Evolutionary conservation across 176 grass and related monocot genomes (phyloP).

Genomic region (Aechmea fasciata): DNA sequence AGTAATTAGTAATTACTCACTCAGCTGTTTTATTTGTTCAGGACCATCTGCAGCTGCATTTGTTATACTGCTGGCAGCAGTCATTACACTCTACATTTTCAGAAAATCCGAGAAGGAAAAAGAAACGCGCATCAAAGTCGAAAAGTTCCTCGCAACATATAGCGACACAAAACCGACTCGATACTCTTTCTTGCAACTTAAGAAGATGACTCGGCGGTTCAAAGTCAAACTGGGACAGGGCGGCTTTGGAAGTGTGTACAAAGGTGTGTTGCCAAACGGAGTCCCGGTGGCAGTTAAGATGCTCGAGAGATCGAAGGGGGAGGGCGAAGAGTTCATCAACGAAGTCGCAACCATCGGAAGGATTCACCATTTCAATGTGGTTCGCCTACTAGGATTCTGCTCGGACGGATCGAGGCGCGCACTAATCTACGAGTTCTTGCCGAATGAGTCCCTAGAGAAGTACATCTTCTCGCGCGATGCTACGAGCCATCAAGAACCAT

Average conservation of each 20-base stretch:
- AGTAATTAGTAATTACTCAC: not conserved
- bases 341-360: conserved; percentile 57
- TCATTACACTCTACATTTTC: conserved; percentile 5
- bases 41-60: conserved; percentile 11
- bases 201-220: conserved; percentile 42
- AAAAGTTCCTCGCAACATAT: conserved; percentile 59
- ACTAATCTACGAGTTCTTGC: conserved; percentile 54
- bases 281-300: conserved; percentile 63
- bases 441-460: conserved; percentile 42
- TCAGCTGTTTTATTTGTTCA: conserved; percentile 1
- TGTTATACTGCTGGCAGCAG: not conserved
- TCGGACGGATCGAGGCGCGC: conserved; percentile 32
- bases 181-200: conserved; percentile 52
- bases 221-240: conserved; percentile 38
- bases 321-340: conserved; percentile 65
- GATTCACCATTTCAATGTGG: conserved; percentile 61
- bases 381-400: conserved; percentile 47
- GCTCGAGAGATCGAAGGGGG: conserved; percentile 30
- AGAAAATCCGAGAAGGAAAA: conserved; percentile 23
- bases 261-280: conserved; percentile 35
- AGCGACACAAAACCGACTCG: conserved; percentile 42
- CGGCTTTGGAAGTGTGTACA: conserved; percentile 57
- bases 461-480: conserved; percentile 19
- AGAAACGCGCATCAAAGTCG: conserved; percentile 34
- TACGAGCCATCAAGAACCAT: not conserved